Evolutionary conservation across 768 basidiomycete species (phyloP).

Genomic region (Pholiota conissans): DNA sequence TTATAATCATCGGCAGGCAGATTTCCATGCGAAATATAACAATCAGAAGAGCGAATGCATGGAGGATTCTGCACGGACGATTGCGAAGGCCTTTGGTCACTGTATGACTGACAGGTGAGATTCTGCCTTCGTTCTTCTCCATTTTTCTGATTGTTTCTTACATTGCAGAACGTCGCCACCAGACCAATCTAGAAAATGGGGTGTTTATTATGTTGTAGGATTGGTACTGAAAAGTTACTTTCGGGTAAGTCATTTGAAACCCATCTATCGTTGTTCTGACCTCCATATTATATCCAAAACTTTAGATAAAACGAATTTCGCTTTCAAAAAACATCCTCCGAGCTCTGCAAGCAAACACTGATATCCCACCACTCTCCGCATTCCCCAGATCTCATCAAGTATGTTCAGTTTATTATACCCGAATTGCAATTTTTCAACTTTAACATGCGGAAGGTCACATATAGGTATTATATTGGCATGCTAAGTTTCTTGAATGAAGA

Average conservation of each 20-base stretch:
- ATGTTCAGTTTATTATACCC: constrained; percentile 10
- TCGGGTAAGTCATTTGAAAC: constrained; percentile 53
- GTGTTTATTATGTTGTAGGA: constrained; percentile 89
- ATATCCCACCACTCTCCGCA: constrained; percentile 72
- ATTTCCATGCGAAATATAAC: constrained; percentile 57
- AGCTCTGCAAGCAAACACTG: constrained; percentile 81
- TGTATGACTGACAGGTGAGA: constrained; percentile 76
- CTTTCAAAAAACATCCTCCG: constrained; percentile 90
- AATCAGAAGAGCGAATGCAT: constrained; percentile 63
- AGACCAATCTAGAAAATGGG: constrained; percentile 82
- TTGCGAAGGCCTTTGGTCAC: constrained; percentile 86
- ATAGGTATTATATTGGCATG: constrained; percentile 93
- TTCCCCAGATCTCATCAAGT: constrained; percentile 91
- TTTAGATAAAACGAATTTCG: constrained; percentile 86
- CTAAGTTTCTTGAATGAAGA: constrained; percentile 93
- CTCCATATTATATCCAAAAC: neutral
- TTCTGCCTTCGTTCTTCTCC: neutral
- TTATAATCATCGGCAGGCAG: constrained; percentile 44
- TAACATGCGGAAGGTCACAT: constrained; percentile 69
- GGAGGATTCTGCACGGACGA: constrained; percentile 85
- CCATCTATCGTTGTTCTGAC: neutral
- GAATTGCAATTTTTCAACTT: constrained; percentile 14
- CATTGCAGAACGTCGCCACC: constrained; percentile 61
- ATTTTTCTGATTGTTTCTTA: neutral
- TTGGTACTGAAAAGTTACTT: constrained; percentile 94